phyloP scores from a whole-genome alignment of 208 protist species.

The Leishmania arabica region DNA sequence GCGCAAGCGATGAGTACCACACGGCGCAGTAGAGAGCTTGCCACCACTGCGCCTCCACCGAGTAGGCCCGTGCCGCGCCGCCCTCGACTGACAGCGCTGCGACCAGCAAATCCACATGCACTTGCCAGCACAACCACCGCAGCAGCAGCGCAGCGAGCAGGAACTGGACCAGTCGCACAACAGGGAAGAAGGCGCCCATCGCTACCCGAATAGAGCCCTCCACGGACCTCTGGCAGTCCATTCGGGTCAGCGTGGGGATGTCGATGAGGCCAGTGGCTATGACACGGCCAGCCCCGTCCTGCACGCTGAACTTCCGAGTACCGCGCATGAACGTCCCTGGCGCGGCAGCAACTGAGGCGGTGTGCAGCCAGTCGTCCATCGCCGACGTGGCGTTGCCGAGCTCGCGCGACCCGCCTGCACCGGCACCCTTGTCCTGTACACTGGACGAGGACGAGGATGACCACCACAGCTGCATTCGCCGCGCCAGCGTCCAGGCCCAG shows the following conservation, averaged over 20 bases:
- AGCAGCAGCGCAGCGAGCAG: constrained; percentile 24
- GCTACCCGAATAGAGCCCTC: constrained; percentile 12
- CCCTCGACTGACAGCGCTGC: not conserved
- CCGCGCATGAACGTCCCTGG: not conserved
- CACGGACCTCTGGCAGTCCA: constrained; percentile 17
- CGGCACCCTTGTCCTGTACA: not conserved
- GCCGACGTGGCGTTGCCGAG: constrained; percentile 24
- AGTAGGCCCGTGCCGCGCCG: not conserved
- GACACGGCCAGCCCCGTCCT: constrained; percentile 12
- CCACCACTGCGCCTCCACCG: constrained; percentile 21
- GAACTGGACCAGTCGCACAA: constrained; percentile 17
- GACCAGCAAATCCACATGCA: not conserved
- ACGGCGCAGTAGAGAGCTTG: constrained; percentile 1
- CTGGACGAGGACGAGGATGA: not conserved
- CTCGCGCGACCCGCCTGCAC: constrained; percentile 1
- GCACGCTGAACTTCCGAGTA: not conserved
- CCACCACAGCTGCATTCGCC: constrained; percentile 25
- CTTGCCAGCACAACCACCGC: constrained; percentile 27
- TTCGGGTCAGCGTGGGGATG: constrained; percentile 23
- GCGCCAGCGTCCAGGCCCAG: constrained; percentile 30
- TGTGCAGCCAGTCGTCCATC: constrained; percentile 35
- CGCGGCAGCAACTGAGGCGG: not conserved
- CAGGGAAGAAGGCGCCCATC: constrained; percentile 19
- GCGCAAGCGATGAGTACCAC: constrained; percentile 9
- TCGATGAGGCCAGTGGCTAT: constrained; percentile 10